phyloP scores from a whole-genome alignment of 805 yeast genomes.

The Wickerhamiella domercqiae region DNA sequence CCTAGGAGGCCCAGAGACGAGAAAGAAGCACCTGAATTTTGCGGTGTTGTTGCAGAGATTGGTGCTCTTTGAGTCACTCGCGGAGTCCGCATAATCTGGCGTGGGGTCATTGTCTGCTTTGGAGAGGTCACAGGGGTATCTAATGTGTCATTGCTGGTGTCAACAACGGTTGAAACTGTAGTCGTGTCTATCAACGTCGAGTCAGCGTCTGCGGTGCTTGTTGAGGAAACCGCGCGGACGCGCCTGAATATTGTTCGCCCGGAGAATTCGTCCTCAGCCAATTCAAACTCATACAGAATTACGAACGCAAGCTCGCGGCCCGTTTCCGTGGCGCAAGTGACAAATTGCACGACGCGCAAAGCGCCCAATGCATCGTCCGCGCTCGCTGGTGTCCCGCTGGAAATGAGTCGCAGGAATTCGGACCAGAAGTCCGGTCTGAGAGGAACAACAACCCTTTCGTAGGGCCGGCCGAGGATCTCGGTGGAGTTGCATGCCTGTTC shows the following conservation, averaged over 20 bases:
- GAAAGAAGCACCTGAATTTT: too few relatives aligned
- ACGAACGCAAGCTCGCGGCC: constrained; percentile 19
- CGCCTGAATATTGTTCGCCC: constrained; percentile 25
- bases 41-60: too few relatives aligned
- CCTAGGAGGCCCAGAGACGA: neutral
- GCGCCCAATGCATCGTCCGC: constrained; percentile 20
- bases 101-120: neutral
- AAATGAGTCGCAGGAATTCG: constrained; percentile 23
- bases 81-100: too few relatives aligned
- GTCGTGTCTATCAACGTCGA: neutral
- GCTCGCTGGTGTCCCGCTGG: constrained; percentile 17
- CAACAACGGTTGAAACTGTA: too few relatives aligned
- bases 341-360: constrained; percentile 22
- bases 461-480: constrained; percentile 11
- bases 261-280: constrained; percentile 22
- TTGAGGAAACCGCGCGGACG: constrained; percentile 8
- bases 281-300: constrained; percentile 24
- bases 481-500: constrained; percentile 12
- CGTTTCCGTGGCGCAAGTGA: constrained; percentile 14
- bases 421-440: constrained; percentile 27
- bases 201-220: constrained; percentile 6
- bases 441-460: constrained; percentile 21
- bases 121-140: constrained; percentile 3
- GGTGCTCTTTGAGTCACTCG: too few relatives aligned
- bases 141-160: neutral